phyloP scores from a whole-genome alignment of 1,284 basidiomycete species.

The Vanrija humicola region DNA sequence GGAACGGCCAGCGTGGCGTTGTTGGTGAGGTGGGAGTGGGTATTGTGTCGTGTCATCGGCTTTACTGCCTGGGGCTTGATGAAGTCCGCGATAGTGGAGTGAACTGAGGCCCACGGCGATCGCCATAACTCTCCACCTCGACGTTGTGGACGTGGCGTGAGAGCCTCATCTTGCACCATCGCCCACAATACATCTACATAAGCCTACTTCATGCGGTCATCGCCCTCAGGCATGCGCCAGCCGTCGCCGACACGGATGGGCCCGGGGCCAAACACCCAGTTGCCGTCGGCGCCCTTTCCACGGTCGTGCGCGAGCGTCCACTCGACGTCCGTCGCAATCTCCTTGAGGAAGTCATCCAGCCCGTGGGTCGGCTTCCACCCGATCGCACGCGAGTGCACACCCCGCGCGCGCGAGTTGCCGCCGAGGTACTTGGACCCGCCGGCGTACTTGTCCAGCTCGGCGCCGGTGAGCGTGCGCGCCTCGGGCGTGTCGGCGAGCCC shows the following conservation, averaged over 20 bases:
- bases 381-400: slow-evolving; percentile 55
- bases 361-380: slow-evolving; percentile 49
- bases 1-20: no score
- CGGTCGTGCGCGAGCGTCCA: slow-evolving; percentile 7
- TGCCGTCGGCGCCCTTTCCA: slow-evolving; percentile 3
- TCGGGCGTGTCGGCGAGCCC: slow-evolving; percentile 25
- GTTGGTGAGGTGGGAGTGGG: no score
- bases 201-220: no score
- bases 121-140: no score
- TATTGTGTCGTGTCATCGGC: no score
- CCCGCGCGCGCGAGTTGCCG: slow-evolving; percentile 56
- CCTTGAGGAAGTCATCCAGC: slow-evolving; percentile 24
- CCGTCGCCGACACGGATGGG: slow-evolving; percentile 5
- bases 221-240: background rate
- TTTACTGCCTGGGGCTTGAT: no score
- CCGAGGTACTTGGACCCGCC: slow-evolving; percentile 51
- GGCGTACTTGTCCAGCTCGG: slow-evolving; percentile 45
- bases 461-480: slow-evolving; percentile 35
- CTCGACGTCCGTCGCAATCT: slow-evolving; percentile 16
- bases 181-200: no score
- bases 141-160: no score
- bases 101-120: no score
- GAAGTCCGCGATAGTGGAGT: no score
- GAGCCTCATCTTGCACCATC: no score
- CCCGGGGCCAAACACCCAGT: slow-evolving; percentile 3